Evolutionary conservation across 345 rosid species (phyloP), one percentile per base, ranked within the genome.

Genomic region (Nasturtium officinale): DNA sequence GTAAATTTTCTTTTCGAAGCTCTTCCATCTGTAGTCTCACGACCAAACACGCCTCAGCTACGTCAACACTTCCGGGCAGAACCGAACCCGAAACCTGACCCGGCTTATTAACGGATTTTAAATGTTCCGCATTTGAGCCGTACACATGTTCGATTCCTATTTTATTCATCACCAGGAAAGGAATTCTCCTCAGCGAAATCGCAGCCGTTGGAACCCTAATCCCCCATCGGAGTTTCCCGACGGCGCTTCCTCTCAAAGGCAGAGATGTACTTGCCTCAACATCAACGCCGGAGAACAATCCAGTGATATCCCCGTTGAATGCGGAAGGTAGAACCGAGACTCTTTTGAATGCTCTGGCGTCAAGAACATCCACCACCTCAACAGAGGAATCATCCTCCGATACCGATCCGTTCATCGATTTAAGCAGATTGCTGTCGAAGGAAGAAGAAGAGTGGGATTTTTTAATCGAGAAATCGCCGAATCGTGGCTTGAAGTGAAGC

Each of bases 401-500:
- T 4, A 53, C 80, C 45, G 43, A 52, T 17, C 79, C 81, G 30
- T 58, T 67, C 6, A 16, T 38, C 2, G 63, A 30, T 72, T 73
- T 69, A 7, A 67, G 1, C 51, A 66, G 32, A 42, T 28, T 46
- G 71, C 47, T 73, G 23, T 76, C 78, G n/a, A 83, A 69, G 9
- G 85, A 79, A 18, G 87, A 81, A 3, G 91, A 84, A 61, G 59
- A 55, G 38, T 83, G 93, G 26, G 90, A 80, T 69, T 91, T 91
- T 83, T 85, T 91, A 13, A 86, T 69, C 0, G 87, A 85, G 78
- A 91, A 91, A 71, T 91, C 93, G 50, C 96, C 97, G 23, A 87
- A 85, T 21, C 35, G 71, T 8, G 97, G 96, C 78, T 85, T 87
- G 85, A 89, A 87, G 53, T 91, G 96, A 46, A 91, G 89, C 91